Conservation (phyloP, 345 rosid species). For the Citrus australasica region DNA sequence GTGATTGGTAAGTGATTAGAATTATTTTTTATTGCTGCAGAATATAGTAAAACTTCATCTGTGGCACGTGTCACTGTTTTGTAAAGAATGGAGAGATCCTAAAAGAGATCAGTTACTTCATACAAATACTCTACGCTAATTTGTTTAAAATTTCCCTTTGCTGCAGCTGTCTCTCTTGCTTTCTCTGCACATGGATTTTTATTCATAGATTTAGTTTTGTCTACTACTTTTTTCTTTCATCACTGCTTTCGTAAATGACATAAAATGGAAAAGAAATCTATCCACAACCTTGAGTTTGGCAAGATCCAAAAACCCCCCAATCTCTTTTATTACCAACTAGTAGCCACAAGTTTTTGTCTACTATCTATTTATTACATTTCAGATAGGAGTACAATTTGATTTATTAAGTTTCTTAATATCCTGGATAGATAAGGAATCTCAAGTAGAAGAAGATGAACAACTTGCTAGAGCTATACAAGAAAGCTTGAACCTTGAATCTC, state of each 20-base stretch:
- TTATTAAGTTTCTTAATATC: constrained; percentile 22
- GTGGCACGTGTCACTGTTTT: not conserved
- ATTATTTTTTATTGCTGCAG: not conserved
- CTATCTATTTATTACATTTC: not conserved
- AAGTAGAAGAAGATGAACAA: constrained; percentile 81
- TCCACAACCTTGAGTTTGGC: not conserved
- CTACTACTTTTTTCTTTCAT: not conserved
- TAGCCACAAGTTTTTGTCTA: not conserved
- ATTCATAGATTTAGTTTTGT: not conserved
- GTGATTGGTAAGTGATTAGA: constrained; percentile 44
- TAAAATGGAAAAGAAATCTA: not conserved
- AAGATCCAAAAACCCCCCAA: not conserved
- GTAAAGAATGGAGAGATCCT: not conserved
- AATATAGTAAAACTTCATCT: not conserved
- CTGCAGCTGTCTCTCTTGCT: not conserved
- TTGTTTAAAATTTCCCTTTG: not conserved
- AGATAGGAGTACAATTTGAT: constrained; percentile 2
- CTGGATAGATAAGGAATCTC: constrained; percentile 47
- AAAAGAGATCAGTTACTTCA: not conserved
- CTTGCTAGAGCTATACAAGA: constrained; percentile 92
- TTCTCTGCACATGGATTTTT: not conserved
- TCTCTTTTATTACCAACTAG: not conserved
- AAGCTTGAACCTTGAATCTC: constrained; percentile 64
- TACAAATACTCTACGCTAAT: not conserved
- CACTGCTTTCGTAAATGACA: not conserved